Base-by-base conservation (phyloP, 192 early-diverging fungal genomes). In the Rhizophlyctis rosea region DNA sequence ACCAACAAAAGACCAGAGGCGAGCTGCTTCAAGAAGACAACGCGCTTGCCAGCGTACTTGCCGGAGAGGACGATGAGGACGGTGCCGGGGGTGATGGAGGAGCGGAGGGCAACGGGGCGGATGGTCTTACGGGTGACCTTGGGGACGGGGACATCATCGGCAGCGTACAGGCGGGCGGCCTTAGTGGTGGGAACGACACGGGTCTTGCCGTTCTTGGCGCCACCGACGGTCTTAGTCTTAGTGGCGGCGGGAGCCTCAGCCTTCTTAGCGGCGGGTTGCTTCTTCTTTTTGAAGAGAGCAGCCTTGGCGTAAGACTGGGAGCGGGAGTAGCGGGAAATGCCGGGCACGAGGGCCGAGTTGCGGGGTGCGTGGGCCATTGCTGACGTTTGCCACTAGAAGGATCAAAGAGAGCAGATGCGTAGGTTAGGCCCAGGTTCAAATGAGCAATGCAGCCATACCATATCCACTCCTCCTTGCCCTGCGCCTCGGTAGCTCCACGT, bases 11-110 rank as follows among this genome's bases (percentile, higher is more conserved):
- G 87, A 65, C 97, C 97, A 69, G 90, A 90, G 47, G 71, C 75
- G 68, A 99, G 87, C 80, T 93, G 91, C 88, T 94, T 96, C 75
- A 99, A 85, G 86, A 93, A 96, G 36, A 99, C 97, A 65, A 98
- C 97, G 61, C 97, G 88, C 89, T 96, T 96, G 60, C 97, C 97
- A 62, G 93, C 90, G 90, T 88, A 97, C 68, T 93, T 89, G 69
- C 97, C 95, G 36, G 88, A 82, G 61, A 99, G 82, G 64, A 99
- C 85, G 70, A 99, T 98, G 51, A 98, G 82, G 65, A 99, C 89
- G 77, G 97, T 94, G 57, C 97, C 97, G 69, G 97, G 92, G 60
- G 92, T 94, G 84, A 99, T 97, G 77, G 89, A 81, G 64, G 80
- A 64, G 79, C 97, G 94, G 76, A 96, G 87, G 61, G 80, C 75